A percentile compares a stretch with the other conserved stretches of the same genome.
Evolutionary conservation across 306 rosid species (phyloP).

Genomic region (peach (Prunus persica)): Prunus_persica_NCBIv2 NC_034011.1:25232501-25233000

Average conservation of each 20-base stretch:
- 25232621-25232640: neutral
- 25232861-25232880: slow-evolving; percentile 26
- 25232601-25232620: slow-evolving; percentile 37
- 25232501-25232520: too few relatives aligned
- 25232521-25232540: slow-evolving; percentile 15
- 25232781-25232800: neutral
- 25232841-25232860: too few relatives aligned
- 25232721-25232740: slow-evolving; percentile 24
- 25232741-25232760: slow-evolving; percentile 36
- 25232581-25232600: slow-evolving; percentile 40
- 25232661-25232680: slow-evolving; percentile 58
- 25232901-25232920: slow-evolving; percentile 83
- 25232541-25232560: slow-evolving; percentile 41
- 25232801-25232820: too few relatives aligned
- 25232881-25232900: slow-evolving; percentile 54
- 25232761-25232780: neutral
- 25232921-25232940: slow-evolving; percentile 62
- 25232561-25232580: slow-evolving; percentile 37
- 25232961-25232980: slow-evolving; percentile 90
- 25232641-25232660: slow-evolving; percentile 33
- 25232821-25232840: too few relatives aligned
- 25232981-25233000: slow-evolving; percentile 71
- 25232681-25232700: slow-evolving; percentile 55
- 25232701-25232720: slow-evolving; percentile 52
- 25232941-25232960: slow-evolving; percentile 88